Percentiles rank a stretch among this genome's conserved stretches.
phyloP scores from a whole-genome alignment of 2,329 filamentous ascomycete genomes.

The Shiraia sp. region DNA sequence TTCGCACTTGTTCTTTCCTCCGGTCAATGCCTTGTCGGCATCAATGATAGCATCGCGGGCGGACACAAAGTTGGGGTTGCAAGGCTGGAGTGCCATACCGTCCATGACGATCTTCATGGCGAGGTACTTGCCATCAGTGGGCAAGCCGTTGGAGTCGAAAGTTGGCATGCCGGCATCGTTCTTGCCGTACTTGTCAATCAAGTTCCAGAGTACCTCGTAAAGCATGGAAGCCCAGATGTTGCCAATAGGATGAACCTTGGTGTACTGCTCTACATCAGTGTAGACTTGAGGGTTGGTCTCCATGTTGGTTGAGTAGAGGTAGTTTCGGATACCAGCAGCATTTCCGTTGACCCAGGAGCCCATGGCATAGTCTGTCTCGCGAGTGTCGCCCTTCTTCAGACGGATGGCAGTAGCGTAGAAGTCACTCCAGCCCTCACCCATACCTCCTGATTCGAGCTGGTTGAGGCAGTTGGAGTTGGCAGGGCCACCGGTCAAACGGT shows the following conservation, averaged over 20 bases:
- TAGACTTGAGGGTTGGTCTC: constrained; percentile 58
- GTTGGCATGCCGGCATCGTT: constrained; percentile 49
- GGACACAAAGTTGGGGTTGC: constrained; percentile 58
- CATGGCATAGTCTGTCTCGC: constrained; percentile 53
- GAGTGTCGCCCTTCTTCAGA: constrained; percentile 52
- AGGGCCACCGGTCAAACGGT: constrained; percentile 62
- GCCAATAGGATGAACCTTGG: constrained; percentile 54
- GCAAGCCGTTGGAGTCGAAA: constrained; percentile 51
- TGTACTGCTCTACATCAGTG: constrained; percentile 47
- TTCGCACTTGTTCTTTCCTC: constrained; percentile 55
- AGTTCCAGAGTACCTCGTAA: constrained; percentile 62
- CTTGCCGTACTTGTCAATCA: constrained; percentile 61
- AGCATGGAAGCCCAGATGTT: constrained; percentile 58
- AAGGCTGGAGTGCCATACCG: constrained; percentile 60
- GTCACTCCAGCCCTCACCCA: constrained; percentile 64
- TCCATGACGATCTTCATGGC: constrained; percentile 58
- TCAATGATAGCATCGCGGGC: constrained; percentile 61
- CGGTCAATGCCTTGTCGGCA: constrained; percentile 57
- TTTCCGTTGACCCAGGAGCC: constrained; percentile 56
- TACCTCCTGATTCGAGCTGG: constrained; percentile 56
- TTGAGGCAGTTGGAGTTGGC: constrained; percentile 56
- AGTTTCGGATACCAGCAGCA: constrained; percentile 53
- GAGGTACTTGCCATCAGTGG: constrained; percentile 58
- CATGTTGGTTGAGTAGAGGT: constrained; percentile 57
- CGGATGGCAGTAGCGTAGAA: constrained; percentile 59